Evolutionary conservation across 169 alveolate genomes (phyloP).

Genomic region (Cyclospora cayetanensis): DNA sequence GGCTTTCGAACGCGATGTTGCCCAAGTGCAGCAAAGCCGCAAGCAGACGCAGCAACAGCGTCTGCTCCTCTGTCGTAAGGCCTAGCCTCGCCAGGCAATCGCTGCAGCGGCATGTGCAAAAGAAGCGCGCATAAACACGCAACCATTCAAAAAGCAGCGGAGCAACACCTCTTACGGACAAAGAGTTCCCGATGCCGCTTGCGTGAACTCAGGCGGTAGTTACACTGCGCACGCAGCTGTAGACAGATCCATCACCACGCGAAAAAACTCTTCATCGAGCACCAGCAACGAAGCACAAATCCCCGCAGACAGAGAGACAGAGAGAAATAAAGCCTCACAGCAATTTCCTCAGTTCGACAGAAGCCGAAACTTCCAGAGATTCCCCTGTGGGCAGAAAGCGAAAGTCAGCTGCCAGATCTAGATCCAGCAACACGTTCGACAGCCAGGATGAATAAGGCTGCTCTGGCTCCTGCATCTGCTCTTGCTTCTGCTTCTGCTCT

Average conservation of each 20-base stretch:
- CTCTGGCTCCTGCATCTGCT: not conserved
- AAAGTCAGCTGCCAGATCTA: not conserved
- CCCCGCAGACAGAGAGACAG: not conserved
- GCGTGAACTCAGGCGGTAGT: too few relatives aligned
- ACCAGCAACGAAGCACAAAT: not conserved
- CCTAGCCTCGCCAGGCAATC: not conserved
- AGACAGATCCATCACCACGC: too few relatives aligned
- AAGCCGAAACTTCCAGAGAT: not conserved
- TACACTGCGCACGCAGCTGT: too few relatives aligned
- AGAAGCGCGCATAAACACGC: not conserved
- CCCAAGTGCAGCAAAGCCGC: conserved; percentile 23
- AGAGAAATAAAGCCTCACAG: not conserved
- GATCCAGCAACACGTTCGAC: not conserved
- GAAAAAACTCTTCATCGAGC: not conserved
- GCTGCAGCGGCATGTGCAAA: not conserved
- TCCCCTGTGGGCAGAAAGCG: not conserved
- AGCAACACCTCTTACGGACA: not conserved
- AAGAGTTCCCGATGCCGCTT: too few relatives aligned
- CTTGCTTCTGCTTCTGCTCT: not conserved
- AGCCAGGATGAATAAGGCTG: not conserved
- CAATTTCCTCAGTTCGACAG: not conserved
- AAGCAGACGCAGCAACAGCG: not conserved
- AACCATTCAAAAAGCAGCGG: not conserved
- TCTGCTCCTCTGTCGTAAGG: not conserved
- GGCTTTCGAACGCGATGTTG: not conserved